phyloP scores from a whole-genome alignment of 495 filamentous ascomycete genomes.

The Aspergillus homomorphus region DNA sequence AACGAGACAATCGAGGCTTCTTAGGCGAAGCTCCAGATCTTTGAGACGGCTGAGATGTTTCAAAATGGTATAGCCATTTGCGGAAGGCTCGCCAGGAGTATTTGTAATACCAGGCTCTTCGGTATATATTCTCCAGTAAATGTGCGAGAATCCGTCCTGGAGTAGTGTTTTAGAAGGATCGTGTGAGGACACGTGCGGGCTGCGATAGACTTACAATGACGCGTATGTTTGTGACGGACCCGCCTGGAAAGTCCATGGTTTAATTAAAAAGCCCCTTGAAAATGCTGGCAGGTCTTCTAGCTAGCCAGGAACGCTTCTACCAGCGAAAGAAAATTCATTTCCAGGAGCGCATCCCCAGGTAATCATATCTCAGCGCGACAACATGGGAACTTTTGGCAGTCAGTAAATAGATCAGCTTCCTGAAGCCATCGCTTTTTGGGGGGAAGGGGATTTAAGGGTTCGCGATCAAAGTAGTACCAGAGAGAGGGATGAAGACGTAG shows the following conservation, averaged over 20 bases:
- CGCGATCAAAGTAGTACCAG: neutral
- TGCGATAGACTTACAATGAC: conserved; percentile 39
- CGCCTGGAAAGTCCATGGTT: conserved; percentile 50
- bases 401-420: conserved; percentile 24
- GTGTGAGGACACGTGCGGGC: neutral
- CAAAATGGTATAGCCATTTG: conserved; percentile 43
- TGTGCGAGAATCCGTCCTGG: conserved; percentile 49
- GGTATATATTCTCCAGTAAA: conserved; percentile 50
- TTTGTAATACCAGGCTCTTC: conserved; percentile 38
- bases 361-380: conserved; percentile 13
- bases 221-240: conserved; percentile 46
- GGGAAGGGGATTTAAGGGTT: neutral
- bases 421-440: conserved; percentile 23
- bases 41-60: conserved; percentile 47
- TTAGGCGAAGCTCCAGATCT: conserved; percentile 40
- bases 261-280: conserved; percentile 26
- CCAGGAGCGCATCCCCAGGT: conserved; percentile 20
- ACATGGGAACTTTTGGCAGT: conserved; percentile 13
- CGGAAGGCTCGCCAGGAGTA: conserved; percentile 33
- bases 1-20: conserved; percentile 39
- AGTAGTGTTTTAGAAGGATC: conserved; percentile 18
- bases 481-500: neutral
- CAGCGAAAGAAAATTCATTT: conserved; percentile 37
- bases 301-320: conserved; percentile 27
- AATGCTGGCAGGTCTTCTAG: conserved; percentile 29